Conservation (phyloP, 192 early-diverging fungal species). For the Coemansia sp. region DNA sequence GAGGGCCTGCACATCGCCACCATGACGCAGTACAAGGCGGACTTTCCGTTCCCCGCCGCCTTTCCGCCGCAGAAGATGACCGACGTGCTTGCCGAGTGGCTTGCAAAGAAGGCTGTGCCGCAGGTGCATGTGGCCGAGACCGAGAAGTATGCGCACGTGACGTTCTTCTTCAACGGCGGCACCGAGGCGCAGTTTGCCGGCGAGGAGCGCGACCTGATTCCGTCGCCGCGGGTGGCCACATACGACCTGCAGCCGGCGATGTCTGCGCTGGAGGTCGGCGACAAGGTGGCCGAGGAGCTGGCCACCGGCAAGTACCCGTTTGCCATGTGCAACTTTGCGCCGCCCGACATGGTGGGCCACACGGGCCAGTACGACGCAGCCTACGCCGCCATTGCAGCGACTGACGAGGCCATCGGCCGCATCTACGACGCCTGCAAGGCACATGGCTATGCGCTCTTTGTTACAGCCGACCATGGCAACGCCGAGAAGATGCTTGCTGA, state of each 20-base stretch:
- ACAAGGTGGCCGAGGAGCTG: slow-evolving; percentile 86
- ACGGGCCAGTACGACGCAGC: slow-evolving; percentile 95
- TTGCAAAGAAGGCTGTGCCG: slow-evolving; percentile 80
- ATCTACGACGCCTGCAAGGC: slow-evolving; percentile 91
- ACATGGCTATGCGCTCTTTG: slow-evolving; percentile 85
- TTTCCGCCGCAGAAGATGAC: slow-evolving; percentile 98
- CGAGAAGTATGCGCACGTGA: slow-evolving; percentile 99
- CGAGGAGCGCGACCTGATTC: slow-evolving; percentile 89
- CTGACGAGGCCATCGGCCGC: slow-evolving; percentile 91
- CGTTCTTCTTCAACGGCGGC: slow-evolving; percentile 99
- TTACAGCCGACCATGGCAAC: slow-evolving; percentile 99
- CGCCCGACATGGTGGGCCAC: slow-evolving; percentile 97
- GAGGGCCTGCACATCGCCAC: slow-evolving; percentile 83
- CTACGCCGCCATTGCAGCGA: slow-evolving; percentile 87
- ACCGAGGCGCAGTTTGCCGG: slow-evolving; percentile 84
- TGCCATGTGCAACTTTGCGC: slow-evolving; percentile 99
- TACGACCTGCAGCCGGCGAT: slow-evolving; percentile 98
- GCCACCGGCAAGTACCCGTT: slow-evolving; percentile 80
- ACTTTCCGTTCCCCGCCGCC: slow-evolving; percentile 92
- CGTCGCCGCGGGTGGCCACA: slow-evolving; percentile 94
- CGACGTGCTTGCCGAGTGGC: slow-evolving; percentile 97
- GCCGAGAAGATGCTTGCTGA: slow-evolving; percentile 96
- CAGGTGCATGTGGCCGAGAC: slow-evolving; percentile 99
- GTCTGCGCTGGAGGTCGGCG: slow-evolving; percentile 84
- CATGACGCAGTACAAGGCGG: slow-evolving; percentile 98